Evolutionary conservation across 257 asterid species (phyloP).

Genomic region (Scutellaria galericulata): DNA sequence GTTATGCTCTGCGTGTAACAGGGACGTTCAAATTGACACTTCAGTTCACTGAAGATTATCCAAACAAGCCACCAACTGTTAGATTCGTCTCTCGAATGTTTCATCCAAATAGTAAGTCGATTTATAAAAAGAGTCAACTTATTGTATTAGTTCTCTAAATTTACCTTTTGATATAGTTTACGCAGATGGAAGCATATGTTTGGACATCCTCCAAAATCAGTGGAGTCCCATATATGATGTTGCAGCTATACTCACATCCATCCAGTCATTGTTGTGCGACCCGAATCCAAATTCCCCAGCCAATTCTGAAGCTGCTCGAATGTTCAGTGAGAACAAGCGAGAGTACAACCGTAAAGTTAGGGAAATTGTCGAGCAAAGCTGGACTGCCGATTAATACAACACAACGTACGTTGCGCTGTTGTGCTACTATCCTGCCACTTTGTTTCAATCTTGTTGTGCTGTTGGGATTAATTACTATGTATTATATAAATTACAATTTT

Average conservation of each 20-base stretch:
- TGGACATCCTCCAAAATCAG: conserved; percentile 94
- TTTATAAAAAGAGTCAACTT: conserved; percentile 1
- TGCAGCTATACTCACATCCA: conserved; percentile 89
- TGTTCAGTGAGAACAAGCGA: conserved; percentile 81
- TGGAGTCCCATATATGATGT: conserved; percentile 97
- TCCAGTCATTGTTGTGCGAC: conserved; percentile 89
- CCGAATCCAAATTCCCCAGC: conserved; percentile 93
- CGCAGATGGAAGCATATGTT: conserved; percentile 93
- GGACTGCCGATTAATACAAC: conserved; percentile 71
- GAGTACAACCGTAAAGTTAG: conserved; percentile 80
- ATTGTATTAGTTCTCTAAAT: conserved; percentile 10
- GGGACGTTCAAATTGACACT: conserved; percentile 96
- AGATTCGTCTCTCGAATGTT: conserved; percentile 93
- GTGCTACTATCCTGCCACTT: not conserved
- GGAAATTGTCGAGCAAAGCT: conserved; percentile 88
- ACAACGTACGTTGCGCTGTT: not conserved
- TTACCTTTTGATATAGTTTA: conserved; percentile 54
- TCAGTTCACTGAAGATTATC: conserved; percentile 90
- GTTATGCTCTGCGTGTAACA: conserved; percentile 43
- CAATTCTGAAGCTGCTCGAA: conserved; percentile 85
- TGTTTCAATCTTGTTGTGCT: conserved; percentile 30
- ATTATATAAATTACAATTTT: conserved; percentile 36
- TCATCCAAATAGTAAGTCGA: conserved; percentile 93
- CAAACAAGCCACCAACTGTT: conserved; percentile 95
- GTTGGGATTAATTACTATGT: not conserved